A percentile compares a stretch with the other conserved stretches of the same genome.
Evolutionary conservation across 2,329 filamentous ascomycete species (phyloP).

Genomic region (Fusarium coicis): DNA sequence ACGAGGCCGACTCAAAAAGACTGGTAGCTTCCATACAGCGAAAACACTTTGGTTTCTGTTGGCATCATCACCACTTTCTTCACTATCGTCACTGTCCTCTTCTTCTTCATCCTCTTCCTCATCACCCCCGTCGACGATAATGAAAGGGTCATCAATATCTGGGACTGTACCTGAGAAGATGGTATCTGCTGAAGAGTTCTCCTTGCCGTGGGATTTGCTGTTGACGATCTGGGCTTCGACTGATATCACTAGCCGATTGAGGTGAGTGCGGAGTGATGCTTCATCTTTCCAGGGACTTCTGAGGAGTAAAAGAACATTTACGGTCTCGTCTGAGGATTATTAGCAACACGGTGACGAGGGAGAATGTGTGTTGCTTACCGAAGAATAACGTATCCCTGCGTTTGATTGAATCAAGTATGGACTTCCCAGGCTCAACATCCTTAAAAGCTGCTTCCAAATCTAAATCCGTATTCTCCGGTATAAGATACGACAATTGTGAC

Average conservation of each 20-base stretch:
- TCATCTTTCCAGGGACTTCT: conserved; percentile 71
- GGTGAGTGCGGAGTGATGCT: conserved; percentile 64
- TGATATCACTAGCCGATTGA: conserved; percentile 71
- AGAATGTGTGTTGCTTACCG: conserved; percentile 61
- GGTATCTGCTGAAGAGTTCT: conserved; percentile 63
- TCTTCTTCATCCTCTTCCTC: conserved; percentile 28
- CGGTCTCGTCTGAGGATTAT: conserved; percentile 72
- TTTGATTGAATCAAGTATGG: conserved; percentile 66
- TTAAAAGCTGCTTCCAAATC: conserved; percentile 64
- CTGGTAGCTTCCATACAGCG: conserved; percentile 69
- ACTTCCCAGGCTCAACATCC: conserved; percentile 55
- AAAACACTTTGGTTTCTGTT: conserved; percentile 56
- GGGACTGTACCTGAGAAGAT: conserved; percentile 68
- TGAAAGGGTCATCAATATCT: conserved; percentile 61
- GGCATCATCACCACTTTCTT: conserved; percentile 36
- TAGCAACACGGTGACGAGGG: conserved; percentile 54
- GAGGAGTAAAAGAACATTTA: conserved; percentile 75
- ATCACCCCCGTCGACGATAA: conserved; percentile 57
- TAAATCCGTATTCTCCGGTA: conserved; percentile 67
- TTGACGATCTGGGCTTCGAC: conserved; percentile 75
- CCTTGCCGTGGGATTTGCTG: conserved; percentile 60
- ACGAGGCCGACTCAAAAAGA: conserved; percentile 68
- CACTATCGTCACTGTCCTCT: conserved; percentile 49
- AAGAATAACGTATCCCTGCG: conserved; percentile 76
- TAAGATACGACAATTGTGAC: conserved; percentile 69